These are phyloP conservation scores for Aspergillus indologenus DNA, from an alignment of 495 filamentous ascomycete genomes.

Conservation along the genomic window DNA sequence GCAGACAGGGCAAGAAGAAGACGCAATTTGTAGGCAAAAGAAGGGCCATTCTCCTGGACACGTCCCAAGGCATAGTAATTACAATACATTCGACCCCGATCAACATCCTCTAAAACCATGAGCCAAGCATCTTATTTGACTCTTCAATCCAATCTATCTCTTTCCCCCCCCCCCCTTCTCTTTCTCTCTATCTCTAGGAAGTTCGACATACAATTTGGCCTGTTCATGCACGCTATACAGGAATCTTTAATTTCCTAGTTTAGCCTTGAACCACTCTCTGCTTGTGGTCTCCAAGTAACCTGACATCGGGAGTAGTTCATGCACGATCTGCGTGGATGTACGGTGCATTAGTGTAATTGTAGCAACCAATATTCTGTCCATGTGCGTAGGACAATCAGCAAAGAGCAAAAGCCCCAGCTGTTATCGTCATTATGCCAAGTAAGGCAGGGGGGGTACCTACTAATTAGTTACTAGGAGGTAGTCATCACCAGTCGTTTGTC, in stretches of 20 bases:
- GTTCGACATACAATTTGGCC: background rate
- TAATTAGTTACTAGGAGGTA: too few relatives aligned
- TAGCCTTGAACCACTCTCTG: too few relatives aligned
- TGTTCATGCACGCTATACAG: background rate
- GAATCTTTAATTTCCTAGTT: background rate
- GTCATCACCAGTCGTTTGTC: too few relatives aligned
- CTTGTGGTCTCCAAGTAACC: background rate
- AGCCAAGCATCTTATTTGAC: background rate
- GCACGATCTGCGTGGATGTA: conserved; percentile 1
- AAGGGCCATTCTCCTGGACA: too few relatives aligned
- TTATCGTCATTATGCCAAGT: too few relatives aligned
- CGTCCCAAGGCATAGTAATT: too few relatives aligned
- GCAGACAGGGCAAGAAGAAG: too few relatives aligned
- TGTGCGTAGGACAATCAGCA: conserved; percentile 26
- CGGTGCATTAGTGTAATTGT: background rate
- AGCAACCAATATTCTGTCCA: background rate
- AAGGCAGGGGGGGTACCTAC: too few relatives aligned
- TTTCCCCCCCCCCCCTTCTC: background rate
- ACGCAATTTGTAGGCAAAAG: too few relatives aligned
- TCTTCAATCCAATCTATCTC: background rate
- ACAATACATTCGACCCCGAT: too few relatives aligned
- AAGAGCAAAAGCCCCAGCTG: background rate
- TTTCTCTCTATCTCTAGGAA: background rate
- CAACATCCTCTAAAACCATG: background rate
- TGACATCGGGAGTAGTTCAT: background rate